Evolutionary conservation across 2,329 filamentous ascomycete genomes (phyloP).

Genomic region (Paraconiothyrium brasiliense): DNA sequence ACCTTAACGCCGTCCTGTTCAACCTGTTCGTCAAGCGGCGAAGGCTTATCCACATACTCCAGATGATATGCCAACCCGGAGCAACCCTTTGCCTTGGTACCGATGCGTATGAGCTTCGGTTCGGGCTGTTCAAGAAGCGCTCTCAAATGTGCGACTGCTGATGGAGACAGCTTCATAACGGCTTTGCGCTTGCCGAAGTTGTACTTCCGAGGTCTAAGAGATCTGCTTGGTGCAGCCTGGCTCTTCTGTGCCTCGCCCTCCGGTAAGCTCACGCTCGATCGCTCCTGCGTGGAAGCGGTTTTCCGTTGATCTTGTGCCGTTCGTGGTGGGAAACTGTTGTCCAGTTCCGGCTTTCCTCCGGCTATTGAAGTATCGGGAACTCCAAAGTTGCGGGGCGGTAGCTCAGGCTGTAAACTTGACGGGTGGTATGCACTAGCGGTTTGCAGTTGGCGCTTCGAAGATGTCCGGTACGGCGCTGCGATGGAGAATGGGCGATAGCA

Average conservation of each 20-base stretch:
- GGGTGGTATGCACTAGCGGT: conserved; percentile 72
- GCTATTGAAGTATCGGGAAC: conserved; percentile 70
- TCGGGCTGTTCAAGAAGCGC: conserved; percentile 83
- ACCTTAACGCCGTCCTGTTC: conserved; percentile 97
- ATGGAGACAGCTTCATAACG: conserved; percentile 83
- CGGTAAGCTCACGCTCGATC: conserved; percentile 58
- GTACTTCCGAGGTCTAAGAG: conserved; percentile 65
- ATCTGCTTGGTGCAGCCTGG: conserved; percentile 56
- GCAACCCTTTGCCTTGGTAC: conserved; percentile 92
- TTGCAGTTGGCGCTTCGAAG: conserved; percentile 61
- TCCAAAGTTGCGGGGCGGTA: conserved; percentile 67
- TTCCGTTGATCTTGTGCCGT: conserved; percentile 35
- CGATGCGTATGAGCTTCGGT: conserved; percentile 92
- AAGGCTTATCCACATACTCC: conserved; percentile 93
- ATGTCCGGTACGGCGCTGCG: conserved; percentile 45
- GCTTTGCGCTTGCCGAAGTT: conserved; percentile 87
- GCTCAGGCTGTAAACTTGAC: conserved; percentile 64
- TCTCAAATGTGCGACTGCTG: conserved; percentile 81
- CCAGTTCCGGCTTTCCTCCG: conserved; percentile 58
- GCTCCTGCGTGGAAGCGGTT: conserved; percentile 30
- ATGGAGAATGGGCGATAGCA: conserved; percentile 59
- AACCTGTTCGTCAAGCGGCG: conserved; percentile 87
- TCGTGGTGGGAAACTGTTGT: conserved; percentile 59
- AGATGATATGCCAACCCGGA: conserved; percentile 93
- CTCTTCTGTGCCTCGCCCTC: conserved; percentile 75